phyloP scores from a whole-genome alignment of 768 basidiomycete species.

The Termitomyces sp. region DNA sequence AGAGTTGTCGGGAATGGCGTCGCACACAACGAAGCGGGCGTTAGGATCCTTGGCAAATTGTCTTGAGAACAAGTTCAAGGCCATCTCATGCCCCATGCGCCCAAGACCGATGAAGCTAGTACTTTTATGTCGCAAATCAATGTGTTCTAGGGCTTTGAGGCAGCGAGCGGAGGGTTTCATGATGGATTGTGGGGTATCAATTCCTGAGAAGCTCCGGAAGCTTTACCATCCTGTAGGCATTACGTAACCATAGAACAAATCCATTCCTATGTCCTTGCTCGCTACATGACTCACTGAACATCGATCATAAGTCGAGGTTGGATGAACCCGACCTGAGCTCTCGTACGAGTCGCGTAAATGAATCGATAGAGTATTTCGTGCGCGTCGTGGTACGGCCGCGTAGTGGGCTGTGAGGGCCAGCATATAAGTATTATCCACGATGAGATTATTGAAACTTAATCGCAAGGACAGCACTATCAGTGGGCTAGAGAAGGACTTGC shows the following conservation, averaged over 20 bases:
- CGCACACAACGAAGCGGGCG: slow-evolving; percentile 70
- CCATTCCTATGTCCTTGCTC: neutral
- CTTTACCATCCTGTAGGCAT: neutral
- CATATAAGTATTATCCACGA: neutral
- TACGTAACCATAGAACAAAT: slow-evolving; percentile 2
- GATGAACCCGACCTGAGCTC: too few species aligned
- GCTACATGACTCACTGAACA: too few species aligned
- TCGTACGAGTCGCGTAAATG: too few species aligned
- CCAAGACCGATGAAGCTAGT: slow-evolving; percentile 85
- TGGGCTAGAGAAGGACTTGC: too few species aligned
- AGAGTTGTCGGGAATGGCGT: slow-evolving; percentile 59
- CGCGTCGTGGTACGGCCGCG: too few species aligned
- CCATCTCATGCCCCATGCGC: slow-evolving; percentile 87
- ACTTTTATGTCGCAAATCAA: slow-evolving; percentile 36
- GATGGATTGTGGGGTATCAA: slow-evolving; percentile 5
- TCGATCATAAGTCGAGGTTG: too few species aligned
- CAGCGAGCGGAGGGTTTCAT: slow-evolving; percentile 50
- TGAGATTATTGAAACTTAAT: neutral
- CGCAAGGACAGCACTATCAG: too few species aligned
- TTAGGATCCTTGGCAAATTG: slow-evolving; percentile 47
- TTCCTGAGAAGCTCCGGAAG: slow-evolving; percentile 2
- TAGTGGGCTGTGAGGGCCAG: too few species aligned
- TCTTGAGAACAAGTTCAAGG: slow-evolving; percentile 77
- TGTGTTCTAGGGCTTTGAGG: slow-evolving; percentile 32
- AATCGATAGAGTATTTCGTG: neutral